Evolutionary conservation across 495 filamentous ascomycete genomes (phyloP), one percentile per base, ranked within the genome.

Genomic region (Poronia punctata): DNA sequence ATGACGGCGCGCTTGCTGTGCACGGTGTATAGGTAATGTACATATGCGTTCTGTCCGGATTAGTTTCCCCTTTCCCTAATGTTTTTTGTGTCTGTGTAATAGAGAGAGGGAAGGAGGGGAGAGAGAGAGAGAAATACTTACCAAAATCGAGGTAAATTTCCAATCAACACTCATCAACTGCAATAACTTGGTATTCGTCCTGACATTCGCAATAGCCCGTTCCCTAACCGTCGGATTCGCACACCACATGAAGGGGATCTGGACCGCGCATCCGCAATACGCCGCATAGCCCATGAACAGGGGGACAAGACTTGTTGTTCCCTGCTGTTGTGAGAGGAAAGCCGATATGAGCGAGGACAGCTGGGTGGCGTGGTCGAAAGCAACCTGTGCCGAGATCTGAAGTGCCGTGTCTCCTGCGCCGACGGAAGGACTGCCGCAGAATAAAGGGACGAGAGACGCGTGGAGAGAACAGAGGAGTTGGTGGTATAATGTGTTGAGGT

Each of bases 251-350:
- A 38, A 38, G 7, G 35, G 35, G 7, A 38, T 38, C 35, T 38
- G 35, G 14, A 38, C 27, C 3, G 35, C 21, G 35, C 35, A 38
- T 18, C 23, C 22, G 15, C 35, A 38, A 18, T 38, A 38, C 15
- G 35, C 35, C 5, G 35, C 23, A 19, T 38, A 38, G n/a, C 34
- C 34, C 21, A 16, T 36, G 18, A 36, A 36, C 34, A 36, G 22
- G 2, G 34, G 34, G 5, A 36, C 20, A 10, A n/a, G 14, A 9
- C 21, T 36, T 10, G 34, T 36, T 0, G n/a, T n/a, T n/a, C n/a
- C 12, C 12, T 16, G 11, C 5, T 11, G 21, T 24, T 1, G 12
- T 17, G 3, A 12, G 3, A 36, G 21, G 5, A 36, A 23, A 14
- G 34, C 34, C 2, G 34, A 20, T 8, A 36, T 36, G 8, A 36